Percentiles rank a stretch among this genome's conserved stretches.
Conservation (phyloP, 331 rosid genomes). For the Quercus lobata region DNA sequence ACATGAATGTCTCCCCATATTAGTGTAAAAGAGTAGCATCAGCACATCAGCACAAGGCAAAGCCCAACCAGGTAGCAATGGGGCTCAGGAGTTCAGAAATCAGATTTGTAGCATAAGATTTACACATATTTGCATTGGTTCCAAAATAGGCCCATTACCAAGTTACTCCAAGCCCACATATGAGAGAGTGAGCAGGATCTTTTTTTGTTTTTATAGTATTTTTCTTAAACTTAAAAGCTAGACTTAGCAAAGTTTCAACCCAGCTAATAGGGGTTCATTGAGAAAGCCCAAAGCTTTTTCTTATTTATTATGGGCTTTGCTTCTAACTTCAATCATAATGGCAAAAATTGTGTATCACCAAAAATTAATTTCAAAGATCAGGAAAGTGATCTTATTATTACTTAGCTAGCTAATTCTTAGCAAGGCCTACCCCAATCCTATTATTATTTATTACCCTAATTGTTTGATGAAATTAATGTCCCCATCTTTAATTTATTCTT, state of each 20-base stretch:
- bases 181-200: too few species aligned
- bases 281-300: background rate
- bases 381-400: too few species aligned
- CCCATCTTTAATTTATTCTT: background rate
- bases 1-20: too few species aligned
- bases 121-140: too few species aligned
- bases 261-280: background rate
- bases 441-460: too few species aligned
- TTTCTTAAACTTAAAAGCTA: too few species aligned
- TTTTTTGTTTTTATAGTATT: too few species aligned
- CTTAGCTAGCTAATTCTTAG: background rate
- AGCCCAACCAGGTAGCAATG: background rate
- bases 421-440: background rate
- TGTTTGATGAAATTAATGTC: too few species aligned
- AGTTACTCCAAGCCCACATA: background rate
- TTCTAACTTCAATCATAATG: too few species aligned
- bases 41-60: background rate
- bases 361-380: background rate
- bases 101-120: too few species aligned
- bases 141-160: background rate
- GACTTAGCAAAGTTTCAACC: too few species aligned
- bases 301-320: background rate
- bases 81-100: background rate
- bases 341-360: background rate
- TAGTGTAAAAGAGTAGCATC: background rate